Conservation (phyloP, 805 yeast species). For the Barnettozyma wickerhamii region DNA sequence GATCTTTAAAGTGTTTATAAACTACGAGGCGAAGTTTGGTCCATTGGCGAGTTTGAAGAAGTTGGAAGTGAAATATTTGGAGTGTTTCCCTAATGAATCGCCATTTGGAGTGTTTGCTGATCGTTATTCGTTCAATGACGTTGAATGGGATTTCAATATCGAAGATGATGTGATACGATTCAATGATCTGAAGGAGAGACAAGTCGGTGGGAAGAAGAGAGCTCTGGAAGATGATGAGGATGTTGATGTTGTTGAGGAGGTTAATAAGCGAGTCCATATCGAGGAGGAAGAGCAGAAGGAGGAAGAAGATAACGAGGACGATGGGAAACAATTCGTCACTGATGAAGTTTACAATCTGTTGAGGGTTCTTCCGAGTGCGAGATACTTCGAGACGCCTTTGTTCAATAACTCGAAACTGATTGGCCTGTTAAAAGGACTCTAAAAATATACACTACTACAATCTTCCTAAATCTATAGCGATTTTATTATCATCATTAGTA, state of each 20-base stretch:
- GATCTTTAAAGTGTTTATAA: slow-evolving; percentile 55
- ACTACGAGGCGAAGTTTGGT: slow-evolving; percentile 66
- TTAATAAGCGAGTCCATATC: slow-evolving; percentile 1
- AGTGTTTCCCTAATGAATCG: slow-evolving; percentile 59
- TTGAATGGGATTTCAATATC: slow-evolving; percentile 10
- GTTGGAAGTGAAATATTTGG: slow-evolving; percentile 62
- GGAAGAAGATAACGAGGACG: slow-evolving; percentile 5
- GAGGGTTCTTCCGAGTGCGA: slow-evolving; percentile 51
- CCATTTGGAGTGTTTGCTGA: slow-evolving; percentile 32
- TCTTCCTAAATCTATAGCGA: no score
- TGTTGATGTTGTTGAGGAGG: neutral
- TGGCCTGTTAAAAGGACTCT: slow-evolving; percentile 11
- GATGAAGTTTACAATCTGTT: slow-evolving; percentile 47
- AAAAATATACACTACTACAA: no score
- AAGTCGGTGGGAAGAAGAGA: slow-evolving; percentile 15
- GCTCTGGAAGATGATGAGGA: slow-evolving; percentile 16
- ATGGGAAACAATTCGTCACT: slow-evolving; percentile 22
- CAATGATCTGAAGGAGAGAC: slow-evolving; percentile 24
- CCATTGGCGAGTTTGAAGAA: slow-evolving; percentile 62
- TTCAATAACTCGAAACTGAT: slow-evolving; percentile 51
- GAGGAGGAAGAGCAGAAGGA: slow-evolving; percentile 4
- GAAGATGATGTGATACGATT: slow-evolving; percentile 24
- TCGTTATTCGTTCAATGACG: slow-evolving; percentile 31
- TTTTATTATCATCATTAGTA: neutral
- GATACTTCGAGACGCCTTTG: slow-evolving; percentile 46